Evolutionary conservation across 495 filamentous ascomycete genomes (phyloP).

Genomic region (Talaromyces wortmannii): DNA sequence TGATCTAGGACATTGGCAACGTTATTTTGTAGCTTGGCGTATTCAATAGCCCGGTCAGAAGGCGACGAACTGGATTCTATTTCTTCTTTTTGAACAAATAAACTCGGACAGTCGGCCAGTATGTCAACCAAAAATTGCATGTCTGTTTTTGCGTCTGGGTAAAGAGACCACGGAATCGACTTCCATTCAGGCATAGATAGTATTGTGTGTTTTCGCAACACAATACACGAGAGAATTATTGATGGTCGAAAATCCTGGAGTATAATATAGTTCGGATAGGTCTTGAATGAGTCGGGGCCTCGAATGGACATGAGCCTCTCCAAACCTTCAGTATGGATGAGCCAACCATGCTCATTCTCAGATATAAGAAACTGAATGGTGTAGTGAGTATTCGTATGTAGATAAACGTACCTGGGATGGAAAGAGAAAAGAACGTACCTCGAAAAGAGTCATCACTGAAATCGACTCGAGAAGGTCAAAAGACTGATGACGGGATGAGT

Average conservation of each 20-base stretch:
- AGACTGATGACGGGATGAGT: not conserved
- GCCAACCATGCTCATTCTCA: not conserved
- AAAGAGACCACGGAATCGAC: not conserved
- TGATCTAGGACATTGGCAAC: not conserved
- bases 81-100: not conserved
- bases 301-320: not conserved
- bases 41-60: not conserved
- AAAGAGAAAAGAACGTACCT: not conserved
- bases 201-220: not conserved
- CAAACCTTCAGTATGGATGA: not conserved
- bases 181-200: not conserved
- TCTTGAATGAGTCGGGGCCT: not conserved
- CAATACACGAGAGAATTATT: not conserved
- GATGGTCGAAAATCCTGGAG: not conserved
- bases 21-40: not conserved
- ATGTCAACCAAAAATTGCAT: conserved; percentile 2
- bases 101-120: not conserved
- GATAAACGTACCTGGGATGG: not conserved
- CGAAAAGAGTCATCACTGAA: not conserved
- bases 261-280: not conserved
- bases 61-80: not conserved
- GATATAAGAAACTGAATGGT: conserved; percentile 2
- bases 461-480: conserved; percentile 1
- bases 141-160: not conserved
- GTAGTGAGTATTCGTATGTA: not conserved